Evolutionary conservation across 495 filamentous ascomycete species (phyloP), one percentile per base, ranked within the genome.

Genomic region (Polyplosphaeria fusca): DNA sequence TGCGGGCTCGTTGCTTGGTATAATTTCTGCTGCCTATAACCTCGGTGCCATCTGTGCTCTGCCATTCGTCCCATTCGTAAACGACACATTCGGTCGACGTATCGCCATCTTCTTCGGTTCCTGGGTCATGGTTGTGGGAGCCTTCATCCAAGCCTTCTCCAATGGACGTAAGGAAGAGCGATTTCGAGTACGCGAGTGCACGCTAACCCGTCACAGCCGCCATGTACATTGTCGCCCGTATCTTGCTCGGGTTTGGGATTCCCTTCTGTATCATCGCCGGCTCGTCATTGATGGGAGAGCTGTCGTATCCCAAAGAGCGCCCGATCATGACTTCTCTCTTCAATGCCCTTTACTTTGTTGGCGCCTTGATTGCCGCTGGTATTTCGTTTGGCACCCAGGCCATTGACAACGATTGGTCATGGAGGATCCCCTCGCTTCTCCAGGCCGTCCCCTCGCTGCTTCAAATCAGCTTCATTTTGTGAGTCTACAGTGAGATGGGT

Each of bases 141-240:
- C 79, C 2, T 49, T 82, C 13, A 76, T 85, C 46, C 82, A 84
- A 56, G 80, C 77, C 0, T 77, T 75, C 27, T 42, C 73, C 9
- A 65, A 71, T 27, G 74, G 79, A n/a, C n/a, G n/a, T n/a, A n/a
- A n/a, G n/a, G n/a, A n/a, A n/a, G n/a, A n/a, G n/a, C n/a, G n/a
- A n/a, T n/a, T n/a, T n/a, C n/a, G n/a, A n/a, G n/a, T n/a, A n/a
- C n/a, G n/a, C n/a, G n/a, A n/a, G n/a, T n/a, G n/a, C n/a, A n/a
- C n/a, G n/a, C n/a, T n/a, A n/a, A n/a, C n/a, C n/a, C n/a, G n/a
- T n/a, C 22, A 38, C 42, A 77, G 76, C 68, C 28, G 69, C 72
- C 1, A 86, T 86, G 83, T 87, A 84, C 61, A 76, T 86, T 44
- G 69, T 86, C 27, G 76, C 85, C 35, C 81, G 85, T 37, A 75